Evolutionary conservation across 148 eudicot species (phyloP), one percentile per base, ranked within the genome.

Genomic region (Arctostaphylos glauca): DNA sequence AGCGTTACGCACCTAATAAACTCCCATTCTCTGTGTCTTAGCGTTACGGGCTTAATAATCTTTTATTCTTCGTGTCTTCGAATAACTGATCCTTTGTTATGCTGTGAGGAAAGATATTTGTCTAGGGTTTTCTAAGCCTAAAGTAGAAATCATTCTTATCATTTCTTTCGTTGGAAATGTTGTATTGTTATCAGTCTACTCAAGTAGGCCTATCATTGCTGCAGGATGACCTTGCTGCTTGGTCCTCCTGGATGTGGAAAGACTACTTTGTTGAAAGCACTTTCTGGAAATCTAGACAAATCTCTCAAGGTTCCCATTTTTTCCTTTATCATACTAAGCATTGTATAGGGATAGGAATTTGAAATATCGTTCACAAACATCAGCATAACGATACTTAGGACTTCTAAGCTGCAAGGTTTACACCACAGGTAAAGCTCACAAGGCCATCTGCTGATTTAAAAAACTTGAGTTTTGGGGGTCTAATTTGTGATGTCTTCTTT

Each of bases 221-320:
- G 88, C 91, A 92, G 94, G 87, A 85, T 91, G 86, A 90, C 92
- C 55, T 82, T 93, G 62, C 80, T 93, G 70, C 93, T 93, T 84
- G 94, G 96, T 70, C 96, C 94, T 71, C 96, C 94, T 5, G 94
- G 94, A 77, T 89, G 93, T 79, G 94, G 97, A 25, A 93, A 93
- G 84, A 92, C 91, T 73, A 83, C 97, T 64, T 82, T 93, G 16
- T 53, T 93, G 79, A 89, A 88, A 86, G 90, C 97, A 55, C 93
- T 93, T 77, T 87, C 94, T n/a, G 93, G 92, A 88, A 92, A 89
- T 70, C 81, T 89, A 58, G 84, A 84, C 85, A 88, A 83, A 77
- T 89, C 94, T 82, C 86, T 93, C 60, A 83, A 87, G 93, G 96
- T 93, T 50, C 73, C 53, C 16, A 16, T 0, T 15, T 64, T 25